Percentiles rank a stretch among this genome's conserved stretches.
phyloP scores from a whole-genome alignment of 495 filamentous ascomycete genomes.

The Pseudoneurospora amorphoporcata region DNA sequence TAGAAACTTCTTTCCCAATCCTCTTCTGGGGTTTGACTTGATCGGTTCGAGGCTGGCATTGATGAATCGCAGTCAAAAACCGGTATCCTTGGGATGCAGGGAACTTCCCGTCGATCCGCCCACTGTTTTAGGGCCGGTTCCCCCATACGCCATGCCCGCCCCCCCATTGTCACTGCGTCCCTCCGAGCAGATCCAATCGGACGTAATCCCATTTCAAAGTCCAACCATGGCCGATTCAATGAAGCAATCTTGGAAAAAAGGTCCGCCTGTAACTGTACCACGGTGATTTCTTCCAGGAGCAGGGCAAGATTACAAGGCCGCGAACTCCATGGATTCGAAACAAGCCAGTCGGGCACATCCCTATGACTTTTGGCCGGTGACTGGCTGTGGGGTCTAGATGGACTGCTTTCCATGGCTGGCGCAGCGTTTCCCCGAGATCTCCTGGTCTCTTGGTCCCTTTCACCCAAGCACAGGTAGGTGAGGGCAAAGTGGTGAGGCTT shows the following conservation, averaged over 20 bases:
- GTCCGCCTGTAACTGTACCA: neutral
- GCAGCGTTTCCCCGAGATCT: neutral
- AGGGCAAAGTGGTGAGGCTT: neutral
- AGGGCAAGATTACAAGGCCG: constrained; percentile 1
- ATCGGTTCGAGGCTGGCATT: neutral
- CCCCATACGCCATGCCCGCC: neutral
- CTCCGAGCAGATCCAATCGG: neutral
- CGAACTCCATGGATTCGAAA: constrained; percentile 4
- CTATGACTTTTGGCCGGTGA: neutral
- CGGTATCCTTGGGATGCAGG: neutral
- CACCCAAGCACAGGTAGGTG: neutral
- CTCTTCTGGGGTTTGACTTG: neutral
- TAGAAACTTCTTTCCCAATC: neutral
- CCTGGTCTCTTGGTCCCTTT: neutral
- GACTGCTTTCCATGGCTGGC: neutral
- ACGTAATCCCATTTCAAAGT: neutral
- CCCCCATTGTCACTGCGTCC: neutral
- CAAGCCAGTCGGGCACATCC: constrained; percentile 3
- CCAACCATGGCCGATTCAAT: neutral
- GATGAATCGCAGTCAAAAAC: neutral
- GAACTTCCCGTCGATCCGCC: neutral
- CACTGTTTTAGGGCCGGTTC: neutral
- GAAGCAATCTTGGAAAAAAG: neutral
- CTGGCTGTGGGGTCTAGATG: neutral
- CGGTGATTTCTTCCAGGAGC: neutral